These are phyloP conservation scores for Trametes hirsuta DNA, from an alignment of 1,284 basidiomycete species.

Conservation along the genomic window DNA sequence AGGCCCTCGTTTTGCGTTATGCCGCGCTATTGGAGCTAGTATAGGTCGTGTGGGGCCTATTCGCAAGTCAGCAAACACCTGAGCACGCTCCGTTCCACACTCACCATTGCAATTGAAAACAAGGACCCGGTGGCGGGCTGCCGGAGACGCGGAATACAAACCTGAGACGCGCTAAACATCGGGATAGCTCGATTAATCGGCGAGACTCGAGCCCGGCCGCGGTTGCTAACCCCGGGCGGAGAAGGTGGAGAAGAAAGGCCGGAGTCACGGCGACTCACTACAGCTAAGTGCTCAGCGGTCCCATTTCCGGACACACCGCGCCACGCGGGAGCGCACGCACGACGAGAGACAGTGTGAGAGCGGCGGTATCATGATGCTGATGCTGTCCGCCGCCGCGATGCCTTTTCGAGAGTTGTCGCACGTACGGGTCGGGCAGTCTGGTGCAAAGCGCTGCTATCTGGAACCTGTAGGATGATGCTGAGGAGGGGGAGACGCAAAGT, in stretches of 20 bases:
- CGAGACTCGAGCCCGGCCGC: conserved; percentile 7
- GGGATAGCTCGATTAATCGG: conserved; percentile 3
- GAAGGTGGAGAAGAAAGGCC: background rate
- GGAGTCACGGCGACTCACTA: conserved; percentile 1
- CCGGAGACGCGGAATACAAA: background rate
- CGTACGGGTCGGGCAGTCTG: background rate
- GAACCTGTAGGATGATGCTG: no score
- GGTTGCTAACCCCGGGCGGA: background rate
- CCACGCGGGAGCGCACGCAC: background rate
- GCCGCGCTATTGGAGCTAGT: no score
- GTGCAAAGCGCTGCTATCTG: no score
- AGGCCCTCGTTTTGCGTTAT: no score
- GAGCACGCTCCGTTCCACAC: background rate
- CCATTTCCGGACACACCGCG: conserved; percentile 13
- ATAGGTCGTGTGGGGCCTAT: no score
- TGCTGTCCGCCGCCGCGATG: conserved; percentile 1
- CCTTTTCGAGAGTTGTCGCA: conserved; percentile 5
- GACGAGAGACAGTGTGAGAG: background rate
- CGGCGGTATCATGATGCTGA: conserved; percentile 26
- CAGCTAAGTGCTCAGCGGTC: background rate
- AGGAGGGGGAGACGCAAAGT: background rate
- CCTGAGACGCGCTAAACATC: background rate
- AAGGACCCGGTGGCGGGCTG: background rate
- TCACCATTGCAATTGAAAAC: background rate
- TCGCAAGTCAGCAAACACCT: background rate